These are phyloP conservation scores for Stipa capillata DNA, from an alignment of 176 grass and related monocot genomes.

Conservation along the genomic window DNA sequence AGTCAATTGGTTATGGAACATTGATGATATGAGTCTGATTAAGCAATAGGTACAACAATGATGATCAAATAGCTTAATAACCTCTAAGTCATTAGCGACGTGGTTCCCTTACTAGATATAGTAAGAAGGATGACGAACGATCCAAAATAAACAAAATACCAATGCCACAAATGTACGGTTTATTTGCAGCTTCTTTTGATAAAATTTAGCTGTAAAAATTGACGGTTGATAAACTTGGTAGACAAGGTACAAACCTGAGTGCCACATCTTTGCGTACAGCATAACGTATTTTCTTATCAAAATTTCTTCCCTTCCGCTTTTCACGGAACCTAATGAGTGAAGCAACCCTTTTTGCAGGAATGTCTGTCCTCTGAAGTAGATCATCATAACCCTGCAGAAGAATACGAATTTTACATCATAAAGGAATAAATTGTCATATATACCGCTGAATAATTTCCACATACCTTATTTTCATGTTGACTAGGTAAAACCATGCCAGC, in stretches of 20 bases:
- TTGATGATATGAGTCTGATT: background rate
- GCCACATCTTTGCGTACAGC: constrained; percentile 91
- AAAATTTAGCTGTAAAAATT: background rate
- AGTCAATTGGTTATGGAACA: background rate
- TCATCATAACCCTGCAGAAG: constrained; percentile 64
- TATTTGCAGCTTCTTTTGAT: background rate
- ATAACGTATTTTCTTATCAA: constrained; percentile 95
- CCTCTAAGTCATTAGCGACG: background rate
- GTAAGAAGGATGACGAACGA: background rate
- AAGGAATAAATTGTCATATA: background rate
- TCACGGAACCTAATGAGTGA: constrained; percentile 82
- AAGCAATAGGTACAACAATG: background rate
- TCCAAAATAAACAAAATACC: background rate
- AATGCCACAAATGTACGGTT: background rate
- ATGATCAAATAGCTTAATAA: background rate
- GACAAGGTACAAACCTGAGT: constrained; percentile 46
- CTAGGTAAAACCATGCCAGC: constrained; percentile 30
- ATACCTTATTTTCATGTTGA: constrained; percentile 53
- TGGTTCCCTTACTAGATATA: constrained; percentile 2
- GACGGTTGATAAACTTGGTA: background rate
- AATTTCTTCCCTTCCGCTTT: constrained; percentile 97
- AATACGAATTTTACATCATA: constrained; percentile 19
- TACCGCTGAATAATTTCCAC: background rate
- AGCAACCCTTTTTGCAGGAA: constrained; percentile 87
- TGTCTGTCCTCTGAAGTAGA: constrained; percentile 74